Percentiles rank a stretch among this genome's conserved stretches.
Conservation (phyloP, 345 rosid genomes). For the Gossypium raimondii region DNA sequence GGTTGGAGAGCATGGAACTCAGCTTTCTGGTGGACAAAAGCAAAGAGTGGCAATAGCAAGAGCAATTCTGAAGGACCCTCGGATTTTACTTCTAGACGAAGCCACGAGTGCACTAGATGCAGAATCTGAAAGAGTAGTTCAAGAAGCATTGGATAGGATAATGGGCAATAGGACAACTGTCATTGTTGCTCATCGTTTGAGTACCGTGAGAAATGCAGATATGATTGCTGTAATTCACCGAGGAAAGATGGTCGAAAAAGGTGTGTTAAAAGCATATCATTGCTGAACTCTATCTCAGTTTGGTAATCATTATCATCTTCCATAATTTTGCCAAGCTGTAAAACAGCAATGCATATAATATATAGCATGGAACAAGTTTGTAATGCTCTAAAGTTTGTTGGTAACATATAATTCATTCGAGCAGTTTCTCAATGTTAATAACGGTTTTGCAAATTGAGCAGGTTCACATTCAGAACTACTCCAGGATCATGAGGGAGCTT, state of each 20-base stretch:
- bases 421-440: background rate
- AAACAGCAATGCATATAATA: no score
- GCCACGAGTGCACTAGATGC: constrained; percentile 91
- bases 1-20: constrained; percentile 95
- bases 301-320: background rate
- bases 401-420: background rate
- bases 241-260: constrained; percentile 80
- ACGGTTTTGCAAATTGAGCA: constrained; percentile 17
- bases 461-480: constrained; percentile 67
- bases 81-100: constrained; percentile 74
- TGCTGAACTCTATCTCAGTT: background rate
- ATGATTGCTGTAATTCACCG: constrained; percentile 72
- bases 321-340: background rate
- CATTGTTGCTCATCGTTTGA: constrained; percentile 79
- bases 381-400: background rate
- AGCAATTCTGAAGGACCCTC: constrained; percentile 71
- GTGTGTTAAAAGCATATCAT: constrained; percentile 15
- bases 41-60: constrained; percentile 89
- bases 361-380: no score
- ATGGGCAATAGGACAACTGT: constrained; percentile 75
- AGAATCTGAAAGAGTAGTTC: constrained; percentile 74
- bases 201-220: constrained; percentile 67
- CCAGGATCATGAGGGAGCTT: constrained; percentile 72
- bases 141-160: constrained; percentile 75
- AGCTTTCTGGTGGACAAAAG: constrained; percentile 91